Base-by-base conservation (phyloP, 192 early-diverging fungal species). In the Spizellomyces sp. region DNA sequence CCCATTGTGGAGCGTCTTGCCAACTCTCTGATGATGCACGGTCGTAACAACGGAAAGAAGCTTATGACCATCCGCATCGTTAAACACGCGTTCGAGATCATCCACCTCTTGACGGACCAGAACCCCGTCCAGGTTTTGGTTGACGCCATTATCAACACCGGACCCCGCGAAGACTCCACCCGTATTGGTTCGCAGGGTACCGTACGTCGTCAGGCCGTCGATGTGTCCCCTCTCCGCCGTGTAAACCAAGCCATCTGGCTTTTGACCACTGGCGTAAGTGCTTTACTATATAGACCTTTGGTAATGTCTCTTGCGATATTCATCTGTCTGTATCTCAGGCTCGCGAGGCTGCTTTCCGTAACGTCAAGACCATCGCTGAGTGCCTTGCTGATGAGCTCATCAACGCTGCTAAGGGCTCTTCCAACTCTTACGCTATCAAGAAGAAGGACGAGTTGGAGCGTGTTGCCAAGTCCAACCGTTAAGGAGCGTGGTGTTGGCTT, bases 341-440 rank as follows among this genome's bases (percentile, higher is more conserved):
- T 76, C 93, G 96, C 82, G 95, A 96, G 86, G 94, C 95, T 81
- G 89, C 95, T 68, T 99, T 98, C 95, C 93, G 95, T 80, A 99
- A 99, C 91, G 89, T 94, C 87, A 99, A 99, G 93, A 96, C 95
- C 80, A 95, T 99, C 88, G 95, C 95, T 73, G 96, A 99, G 86
- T 98, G 96, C 87, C 90, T 98, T 66, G 96, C 95, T 75, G 95
- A 99, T 88, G 95, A 99, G 87, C 90, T 99, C 75, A 98, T 98
- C 88, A 98, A 99, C 87, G 96, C 96, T 72, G 74, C 80, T 64
- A 84, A 88, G 95, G 95, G 96, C 69, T 96, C 95, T 64, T 95
- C 96, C 83, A 99, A 99, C 91, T 96, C 95, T 72, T 99, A 99
- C 83, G 96, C 96, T 76, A 99, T 98, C 92, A 99, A 98, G 90